Percentiles rank a stretch among this genome's conserved stretches.
phyloP scores from a whole-genome alignment of 345 rosid species.

The Camelina neglecta region DNA sequence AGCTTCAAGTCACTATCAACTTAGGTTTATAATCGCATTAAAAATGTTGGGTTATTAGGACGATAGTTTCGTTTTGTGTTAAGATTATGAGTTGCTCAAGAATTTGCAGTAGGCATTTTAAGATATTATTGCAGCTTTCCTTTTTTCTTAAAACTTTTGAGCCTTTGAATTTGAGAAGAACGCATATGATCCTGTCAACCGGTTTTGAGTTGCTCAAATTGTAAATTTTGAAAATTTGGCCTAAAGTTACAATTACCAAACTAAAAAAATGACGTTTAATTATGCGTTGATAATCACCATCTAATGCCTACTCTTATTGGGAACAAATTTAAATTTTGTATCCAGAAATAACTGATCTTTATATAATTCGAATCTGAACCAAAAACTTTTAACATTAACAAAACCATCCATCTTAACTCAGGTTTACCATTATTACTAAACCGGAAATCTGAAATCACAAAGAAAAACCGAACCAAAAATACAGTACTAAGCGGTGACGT shows the following conservation, averaged over 20 bases:
- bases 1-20: background rate
- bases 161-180: background rate
- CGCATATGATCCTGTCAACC: background rate
- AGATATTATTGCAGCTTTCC: background rate
- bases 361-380: too few species aligned
- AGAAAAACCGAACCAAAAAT: too few species aligned
- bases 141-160: background rate
- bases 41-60: background rate
- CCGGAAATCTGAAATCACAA: too few species aligned
- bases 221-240: background rate
- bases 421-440: too few species aligned
- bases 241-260: background rate
- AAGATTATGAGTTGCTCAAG: slow-evolving; percentile 8
- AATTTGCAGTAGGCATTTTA: background rate
- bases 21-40: background rate
- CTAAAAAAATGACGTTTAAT: background rate
- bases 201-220: too few species aligned
- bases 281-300: too few species aligned
- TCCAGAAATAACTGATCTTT: too few species aligned
- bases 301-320: too few species aligned
- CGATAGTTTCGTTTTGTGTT: slow-evolving; percentile 1
- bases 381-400: too few species aligned
- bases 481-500: too few species aligned
- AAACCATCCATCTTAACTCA: too few species aligned
- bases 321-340: too few species aligned